These are phyloP conservation scores for Emmonsiellopsis sp. DNA, from an alignment of 2,329 filamentous ascomycete genomes.

Conservation along the genomic window DNA sequence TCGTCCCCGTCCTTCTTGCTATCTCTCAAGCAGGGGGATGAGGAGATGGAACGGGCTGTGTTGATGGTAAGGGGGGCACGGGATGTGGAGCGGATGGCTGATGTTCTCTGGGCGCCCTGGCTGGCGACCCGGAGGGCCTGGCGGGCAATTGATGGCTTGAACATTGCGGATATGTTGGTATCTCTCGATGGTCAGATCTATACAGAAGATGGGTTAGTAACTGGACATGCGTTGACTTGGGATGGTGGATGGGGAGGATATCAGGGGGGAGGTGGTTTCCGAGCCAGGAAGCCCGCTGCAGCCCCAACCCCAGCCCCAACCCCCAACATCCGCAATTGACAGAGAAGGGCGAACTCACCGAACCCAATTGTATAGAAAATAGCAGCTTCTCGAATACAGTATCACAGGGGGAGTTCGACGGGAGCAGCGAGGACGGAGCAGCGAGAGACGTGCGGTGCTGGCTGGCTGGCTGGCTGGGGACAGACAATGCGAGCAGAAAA, in stretches of 20 bases:
- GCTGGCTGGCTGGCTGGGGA: too few relatives aligned
- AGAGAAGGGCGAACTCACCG: neutral
- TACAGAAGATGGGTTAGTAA: neutral
- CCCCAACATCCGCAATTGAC: neutral
- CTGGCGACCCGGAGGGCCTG: constrained; percentile 17
- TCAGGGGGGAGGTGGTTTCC: neutral
- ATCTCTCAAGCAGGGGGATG: neutral
- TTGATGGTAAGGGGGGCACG: constrained; percentile 10
- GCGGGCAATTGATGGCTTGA: constrained; percentile 19
- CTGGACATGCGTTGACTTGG: neutral
- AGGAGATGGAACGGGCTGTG: constrained; percentile 3
- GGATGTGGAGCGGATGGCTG: constrained; percentile 3
- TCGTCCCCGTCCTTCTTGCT: neutral
- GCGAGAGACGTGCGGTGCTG: too few relatives aligned
- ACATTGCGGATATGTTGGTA: constrained; percentile 15
- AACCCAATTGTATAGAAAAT: too few relatives aligned
- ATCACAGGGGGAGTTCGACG: too few relatives aligned
- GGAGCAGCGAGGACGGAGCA: too few relatives aligned
- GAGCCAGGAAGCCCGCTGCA: neutral
- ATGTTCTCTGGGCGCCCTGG: constrained; percentile 9
- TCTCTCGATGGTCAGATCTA: neutral
- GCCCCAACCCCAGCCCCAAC: neutral
- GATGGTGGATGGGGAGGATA: neutral
- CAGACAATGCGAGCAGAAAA: too few relatives aligned
- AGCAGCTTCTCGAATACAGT: too few relatives aligned